Conservation (phyloP, 768 basidiomycete genomes). For the Polyporus arcularius region DNA sequence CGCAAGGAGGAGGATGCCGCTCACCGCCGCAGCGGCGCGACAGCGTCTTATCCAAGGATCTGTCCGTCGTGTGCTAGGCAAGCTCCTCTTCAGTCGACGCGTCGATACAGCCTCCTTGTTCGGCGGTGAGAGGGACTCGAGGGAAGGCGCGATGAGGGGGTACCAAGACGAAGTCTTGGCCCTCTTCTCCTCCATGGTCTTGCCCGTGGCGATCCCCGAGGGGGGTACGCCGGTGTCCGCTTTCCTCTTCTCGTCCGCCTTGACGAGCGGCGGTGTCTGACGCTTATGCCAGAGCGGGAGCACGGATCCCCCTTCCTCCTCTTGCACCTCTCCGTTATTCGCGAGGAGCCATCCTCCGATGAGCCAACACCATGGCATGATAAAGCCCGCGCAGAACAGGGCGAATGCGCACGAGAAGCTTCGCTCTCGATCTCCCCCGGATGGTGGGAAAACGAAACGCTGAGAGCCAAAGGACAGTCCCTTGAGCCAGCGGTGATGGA, state of each 20-base stretch:
- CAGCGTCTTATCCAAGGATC: slow-evolving; percentile 46
- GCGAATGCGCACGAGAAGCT: slow-evolving; percentile 34
- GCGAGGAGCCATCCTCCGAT: slow-evolving; percentile 72
- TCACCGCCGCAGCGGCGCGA: slow-evolving; percentile 63
- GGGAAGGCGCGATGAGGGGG: slow-evolving; percentile 59
- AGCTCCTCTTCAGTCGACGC: slow-evolving; percentile 20
- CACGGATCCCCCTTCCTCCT: slow-evolving; percentile 27
- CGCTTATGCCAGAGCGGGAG: slow-evolving; percentile 35
- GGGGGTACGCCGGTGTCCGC: slow-evolving; percentile 17
- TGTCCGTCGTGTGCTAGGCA: slow-evolving; percentile 17
- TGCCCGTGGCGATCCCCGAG: neutral
- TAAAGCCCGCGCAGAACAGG: slow-evolving; percentile 76
- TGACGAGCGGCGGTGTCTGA: slow-evolving; percentile 37
- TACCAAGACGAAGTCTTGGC: slow-evolving; percentile 41
- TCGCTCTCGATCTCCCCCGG: neutral
- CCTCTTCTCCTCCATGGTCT: neutral
- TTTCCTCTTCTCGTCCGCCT: slow-evolving; percentile 37
- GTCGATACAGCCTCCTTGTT: slow-evolving; percentile 12
- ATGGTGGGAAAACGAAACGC: slow-evolving; percentile 11
- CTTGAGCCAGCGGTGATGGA: slow-evolving; percentile 30
- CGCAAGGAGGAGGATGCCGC: slow-evolving; percentile 46
- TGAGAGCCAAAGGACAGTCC: slow-evolving; percentile 27
- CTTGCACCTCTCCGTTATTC: slow-evolving; percentile 41
- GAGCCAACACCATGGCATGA: slow-evolving; percentile 75
- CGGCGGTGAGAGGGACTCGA: slow-evolving; percentile 31